Evolutionary conservation across 345 rosid genomes (phyloP).

Genomic region (Chamaenerion angustifolium): DNA sequence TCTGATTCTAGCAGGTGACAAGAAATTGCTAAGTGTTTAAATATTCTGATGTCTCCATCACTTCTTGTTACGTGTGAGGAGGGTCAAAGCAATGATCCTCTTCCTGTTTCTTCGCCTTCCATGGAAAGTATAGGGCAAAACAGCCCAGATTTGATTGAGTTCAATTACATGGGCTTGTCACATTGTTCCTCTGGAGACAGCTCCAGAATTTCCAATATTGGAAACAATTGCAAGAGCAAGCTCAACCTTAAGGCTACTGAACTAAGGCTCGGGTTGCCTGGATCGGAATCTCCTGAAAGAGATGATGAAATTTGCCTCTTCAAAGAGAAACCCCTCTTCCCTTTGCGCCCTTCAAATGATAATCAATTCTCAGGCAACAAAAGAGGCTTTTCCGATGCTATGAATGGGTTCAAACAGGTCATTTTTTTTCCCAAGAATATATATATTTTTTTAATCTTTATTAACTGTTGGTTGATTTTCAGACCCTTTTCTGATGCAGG

Average conservation of each 20-base stretch:
- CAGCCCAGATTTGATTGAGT: conserved; percentile 21
- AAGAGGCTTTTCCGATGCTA: conserved; percentile 43
- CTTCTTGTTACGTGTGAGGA: conserved; percentile 36
- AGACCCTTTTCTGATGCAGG: conserved; percentile 19
- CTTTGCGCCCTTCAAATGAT: conserved; percentile 35
- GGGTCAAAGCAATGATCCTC: conserved; percentile 25
- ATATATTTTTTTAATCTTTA: too few species aligned
- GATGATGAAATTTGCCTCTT: conserved; percentile 18
- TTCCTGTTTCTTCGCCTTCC: conserved; percentile 33
- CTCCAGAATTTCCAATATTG: conserved; percentile 14
- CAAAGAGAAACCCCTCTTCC: conserved; percentile 41
- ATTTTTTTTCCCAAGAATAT: neutral
- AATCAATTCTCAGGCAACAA: conserved; percentile 33
- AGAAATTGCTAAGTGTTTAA: neutral
- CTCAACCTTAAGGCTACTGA: conserved; percentile 45
- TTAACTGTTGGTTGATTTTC: too few species aligned
- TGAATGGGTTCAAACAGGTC: conserved; percentile 45
- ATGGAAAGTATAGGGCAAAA: conserved; percentile 27
- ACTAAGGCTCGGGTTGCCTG: conserved; percentile 53
- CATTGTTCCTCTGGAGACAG: conserved; percentile 38
- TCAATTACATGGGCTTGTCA: conserved; percentile 40
- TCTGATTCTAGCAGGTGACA: neutral
- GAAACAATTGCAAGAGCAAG: conserved; percentile 18
- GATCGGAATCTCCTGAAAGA: conserved; percentile 37
- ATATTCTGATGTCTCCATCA: conserved; percentile 41